A percentile compares a stretch with the other conserved stretches of the same genome.
These are phyloP conservation scores for Candida pseudocylindracea DNA, from an alignment of 1,139 yeast species.

Conservation along the genomic window DNA sequence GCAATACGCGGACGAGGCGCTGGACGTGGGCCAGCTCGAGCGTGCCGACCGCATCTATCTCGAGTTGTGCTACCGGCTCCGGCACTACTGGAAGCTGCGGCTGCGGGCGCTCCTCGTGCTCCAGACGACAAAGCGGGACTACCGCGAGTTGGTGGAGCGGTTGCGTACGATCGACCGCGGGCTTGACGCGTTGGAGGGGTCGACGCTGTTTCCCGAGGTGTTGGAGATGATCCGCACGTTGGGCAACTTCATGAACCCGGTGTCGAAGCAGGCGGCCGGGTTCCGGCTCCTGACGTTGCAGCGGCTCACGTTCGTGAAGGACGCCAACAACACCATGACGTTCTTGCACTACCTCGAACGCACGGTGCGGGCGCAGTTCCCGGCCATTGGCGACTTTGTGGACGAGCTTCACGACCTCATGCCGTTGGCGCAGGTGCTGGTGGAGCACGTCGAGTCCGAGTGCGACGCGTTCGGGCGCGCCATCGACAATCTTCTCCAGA, in stretches of 20 bases:
- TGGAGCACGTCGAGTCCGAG: slow-evolving; percentile 44
- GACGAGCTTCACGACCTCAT: slow-evolving; percentile 35
- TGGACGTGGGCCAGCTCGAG: slow-evolving; percentile 53
- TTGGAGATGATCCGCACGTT: slow-evolving; percentile 63
- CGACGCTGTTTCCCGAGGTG: slow-evolving; percentile 34
- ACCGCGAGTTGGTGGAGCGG: slow-evolving; percentile 38
- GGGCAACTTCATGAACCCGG: slow-evolving; percentile 71
- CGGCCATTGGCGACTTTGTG: slow-evolving; percentile 35
- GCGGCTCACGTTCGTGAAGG: slow-evolving; percentile 55
- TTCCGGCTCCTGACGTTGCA: slow-evolving; percentile 57
- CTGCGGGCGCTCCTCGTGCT: slow-evolving; percentile 45
- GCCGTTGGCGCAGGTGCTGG: slow-evolving; percentile 39
- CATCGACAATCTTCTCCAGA: slow-evolving; percentile 46
- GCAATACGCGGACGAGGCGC: slow-evolving; percentile 46
- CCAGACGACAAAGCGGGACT: slow-evolving; percentile 44
- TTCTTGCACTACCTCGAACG: slow-evolving; percentile 66
- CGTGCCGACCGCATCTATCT: slow-evolving; percentile 57
- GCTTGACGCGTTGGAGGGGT: slow-evolving; percentile 29
- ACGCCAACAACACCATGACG: slow-evolving; percentile 56
- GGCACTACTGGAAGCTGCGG: slow-evolving; percentile 66
- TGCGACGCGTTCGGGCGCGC: slow-evolving; percentile 33
- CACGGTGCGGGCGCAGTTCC: slow-evolving; percentile 43
- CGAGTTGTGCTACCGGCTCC: slow-evolving; percentile 52
- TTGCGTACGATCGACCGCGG: slow-evolving; percentile 29
- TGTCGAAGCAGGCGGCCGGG: slow-evolving; percentile 62